Evolutionary conservation across 2,329 filamentous ascomycete species (phyloP), one percentile per base, ranked within the genome.

Genomic region (Claviceps paspali): DNA sequence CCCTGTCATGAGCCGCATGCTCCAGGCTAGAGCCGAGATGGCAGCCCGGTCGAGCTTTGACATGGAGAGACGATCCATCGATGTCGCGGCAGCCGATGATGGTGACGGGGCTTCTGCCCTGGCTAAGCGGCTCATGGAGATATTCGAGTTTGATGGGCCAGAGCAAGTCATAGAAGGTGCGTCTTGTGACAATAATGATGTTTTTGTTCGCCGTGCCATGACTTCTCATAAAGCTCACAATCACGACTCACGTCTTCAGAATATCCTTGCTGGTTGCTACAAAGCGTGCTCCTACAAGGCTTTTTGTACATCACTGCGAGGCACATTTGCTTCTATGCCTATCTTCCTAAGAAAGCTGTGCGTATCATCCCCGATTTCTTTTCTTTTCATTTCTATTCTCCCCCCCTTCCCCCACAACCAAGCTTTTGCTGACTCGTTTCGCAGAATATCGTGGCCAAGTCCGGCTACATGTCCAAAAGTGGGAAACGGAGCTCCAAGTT

Each of bases 291-390:
- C 22, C 69, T 96, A 7, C 86, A 95, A 53, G 91, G 91, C 5
- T 95, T 91, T 55, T 79, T 98, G 70, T 96, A 96, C 60, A 83
- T 98, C 51, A 96, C 91, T 0, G 69, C 81, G 43, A 82, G 79
- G 48, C 91, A 98, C 54, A 82, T 96, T 43, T 95, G 87, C 60
- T 98, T 96, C 56, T 96, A 95, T 54, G 86, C 91, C 28, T 95
- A 95, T 54, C 70, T 96, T n/a, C 86, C 86, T 6, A 92, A 87
- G 65, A 94, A 91, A 67, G 76, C 81, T 36, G 81, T 82, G 65
- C 59, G 77, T 52, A 17, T 19, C 7, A 2, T 14, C 19, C 30
- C 4, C 24, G 10, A 30, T 27, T n/a, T 28, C 27, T 22, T 10
- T 12, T 19, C 4, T 9, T 1, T 31, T 31, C 17, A 4, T 14